Conservation (phyloP, 2,329 filamentous ascomycete genomes). For the Nakataea oryzae region DNA sequence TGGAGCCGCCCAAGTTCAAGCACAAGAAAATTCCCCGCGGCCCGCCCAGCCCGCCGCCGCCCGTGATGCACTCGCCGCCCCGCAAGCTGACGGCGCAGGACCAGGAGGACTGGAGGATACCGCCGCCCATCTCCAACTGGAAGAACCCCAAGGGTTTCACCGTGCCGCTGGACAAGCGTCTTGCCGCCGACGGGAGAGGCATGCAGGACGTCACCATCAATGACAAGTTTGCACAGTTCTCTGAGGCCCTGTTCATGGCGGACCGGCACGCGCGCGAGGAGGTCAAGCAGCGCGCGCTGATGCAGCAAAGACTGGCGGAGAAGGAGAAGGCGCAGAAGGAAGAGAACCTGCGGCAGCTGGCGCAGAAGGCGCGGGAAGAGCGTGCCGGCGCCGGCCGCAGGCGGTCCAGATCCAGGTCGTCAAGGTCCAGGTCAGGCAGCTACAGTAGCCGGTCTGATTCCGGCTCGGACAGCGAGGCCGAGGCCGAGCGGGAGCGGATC, state of each 20-base stretch:
- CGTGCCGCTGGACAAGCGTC: constrained; percentile 85
- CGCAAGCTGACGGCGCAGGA: constrained; percentile 93
- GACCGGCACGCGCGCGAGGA: constrained; percentile 93
- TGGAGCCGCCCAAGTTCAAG: constrained; percentile 98
- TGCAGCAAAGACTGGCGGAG: constrained; percentile 93
- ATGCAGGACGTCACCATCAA: constrained; percentile 93
- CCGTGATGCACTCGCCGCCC: constrained; percentile 89
- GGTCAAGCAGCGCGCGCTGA: constrained; percentile 79
- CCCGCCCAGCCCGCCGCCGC: constrained; percentile 83
- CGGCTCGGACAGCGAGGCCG: constrained; percentile 48
- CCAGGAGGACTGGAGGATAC: constrained; percentile 89
- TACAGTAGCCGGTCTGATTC: constrained; percentile 28
- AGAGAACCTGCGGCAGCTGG: constrained; percentile 76
- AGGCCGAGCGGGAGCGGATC: constrained; percentile 65
- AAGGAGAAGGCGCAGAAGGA: constrained; percentile 95
- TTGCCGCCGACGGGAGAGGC: constrained; percentile 86
- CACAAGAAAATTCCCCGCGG: constrained; percentile 96
- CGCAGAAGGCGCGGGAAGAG: constrained; percentile 86
- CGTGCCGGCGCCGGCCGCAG: constrained; percentile 39
- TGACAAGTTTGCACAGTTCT: constrained; percentile 95
- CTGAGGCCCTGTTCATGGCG: constrained; percentile 87
- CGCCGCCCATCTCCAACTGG: constrained; percentile 90
- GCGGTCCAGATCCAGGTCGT: constrained; percentile 10
- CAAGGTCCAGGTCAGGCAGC: constrained; percentile 27
- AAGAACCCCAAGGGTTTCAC: constrained; percentile 99